Percentiles rank a stretch among this genome's conserved stretches.
These are phyloP conservation scores for Metarhizium album DNA, from an alignment of 2,329 filamentous ascomycete genomes.

Conservation along the genomic window DNA sequence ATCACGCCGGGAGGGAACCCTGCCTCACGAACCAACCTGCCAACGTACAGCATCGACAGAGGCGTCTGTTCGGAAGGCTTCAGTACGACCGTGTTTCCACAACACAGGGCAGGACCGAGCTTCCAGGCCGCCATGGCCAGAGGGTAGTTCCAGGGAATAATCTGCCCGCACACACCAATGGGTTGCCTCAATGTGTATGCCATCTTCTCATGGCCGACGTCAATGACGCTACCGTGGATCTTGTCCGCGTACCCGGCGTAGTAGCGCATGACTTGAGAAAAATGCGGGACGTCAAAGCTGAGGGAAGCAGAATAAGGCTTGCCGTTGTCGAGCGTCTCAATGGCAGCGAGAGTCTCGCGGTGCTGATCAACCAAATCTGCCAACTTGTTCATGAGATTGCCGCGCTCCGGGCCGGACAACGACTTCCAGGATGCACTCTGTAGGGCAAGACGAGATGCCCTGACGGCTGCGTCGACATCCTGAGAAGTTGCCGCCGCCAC, in stretches of 20 bases:
- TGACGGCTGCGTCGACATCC: constrained; percentile 12
- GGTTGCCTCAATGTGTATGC: constrained; percentile 50
- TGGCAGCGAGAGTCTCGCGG: constrained; percentile 29
- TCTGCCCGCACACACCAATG: constrained; percentile 65
- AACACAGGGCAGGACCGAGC: constrained; percentile 56
- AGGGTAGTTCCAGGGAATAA: constrained; percentile 78
- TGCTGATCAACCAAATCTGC: constrained; percentile 47
- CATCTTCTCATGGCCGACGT: constrained; percentile 61
- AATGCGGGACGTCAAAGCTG: constrained; percentile 43
- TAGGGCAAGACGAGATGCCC: constrained; percentile 50
- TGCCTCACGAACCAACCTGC: constrained; percentile 52
- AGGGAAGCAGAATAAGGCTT: constrained; percentile 48
- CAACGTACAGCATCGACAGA: constrained; percentile 49
- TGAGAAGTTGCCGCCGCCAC: constrained; percentile 9
- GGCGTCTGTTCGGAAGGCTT: constrained; percentile 53
- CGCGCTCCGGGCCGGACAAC: constrained; percentile 51
- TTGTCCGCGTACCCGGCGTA: constrained; percentile 72
- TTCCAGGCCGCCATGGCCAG: constrained; percentile 70
- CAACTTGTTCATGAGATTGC: constrained; percentile 55
- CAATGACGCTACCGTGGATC: constrained; percentile 67
- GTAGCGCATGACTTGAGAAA: constrained; percentile 16
- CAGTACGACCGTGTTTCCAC: constrained; percentile 52
- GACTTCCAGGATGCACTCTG: constrained; percentile 56
- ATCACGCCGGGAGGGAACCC: constrained; percentile 65
- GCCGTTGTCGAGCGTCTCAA: constrained; percentile 72